Evolutionary conservation across 2,329 filamentous ascomycete species (phyloP), one percentile per base, ranked within the genome.

Genomic region (Fusarium subglutinans): DNA sequence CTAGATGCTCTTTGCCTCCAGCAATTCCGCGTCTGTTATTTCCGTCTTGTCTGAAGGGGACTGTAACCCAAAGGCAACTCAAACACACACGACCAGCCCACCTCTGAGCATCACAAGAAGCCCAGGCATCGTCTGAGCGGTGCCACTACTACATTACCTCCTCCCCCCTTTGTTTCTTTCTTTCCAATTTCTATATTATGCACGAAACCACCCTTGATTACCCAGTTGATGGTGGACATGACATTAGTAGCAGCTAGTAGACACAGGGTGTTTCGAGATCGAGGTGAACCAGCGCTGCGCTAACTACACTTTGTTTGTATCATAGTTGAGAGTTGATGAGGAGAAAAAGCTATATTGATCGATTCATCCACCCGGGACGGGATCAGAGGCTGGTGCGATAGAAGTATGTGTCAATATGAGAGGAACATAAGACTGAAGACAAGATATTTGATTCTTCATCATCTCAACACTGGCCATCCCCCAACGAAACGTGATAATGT

Each of bases 271-370:
- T 48, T 48, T 48, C 45, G 14, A 48, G 50, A 55, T 58, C 26
- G 24, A 66, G 24, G 41, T 18, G 44, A 56, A 48, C 45, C 43
- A 43, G 45, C 26, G 54, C 47, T 69, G 55, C 67, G 41, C 47
- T 68, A 56, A 61, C 68, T 70, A 37, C 71, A 62, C 67, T 59
- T 74, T 69, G 50, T 74, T 74, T 74, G 71, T 74, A 74, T 55
- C 58, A 74, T 74, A 74, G 66, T 63, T 45, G 41, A 38, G 54
- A 63, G 51, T 38, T 55, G 59, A 45, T 26, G 45, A 50, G 40
- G 45, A 37, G 47, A 35, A 57, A 50, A 58, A 43, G 51, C 44
- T 43, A 60, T 35, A 18, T 47, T 55, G 62, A 59, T 54, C 41
- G 30, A 26, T 41, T 51, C 40, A 44, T 45, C 38, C 44, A 47